Percentiles rank a stretch among this genome's conserved stretches.
Conservation (phyloP, 768 basidiomycete genomes). For the Phlebiopsis flavidoalba region DNA sequence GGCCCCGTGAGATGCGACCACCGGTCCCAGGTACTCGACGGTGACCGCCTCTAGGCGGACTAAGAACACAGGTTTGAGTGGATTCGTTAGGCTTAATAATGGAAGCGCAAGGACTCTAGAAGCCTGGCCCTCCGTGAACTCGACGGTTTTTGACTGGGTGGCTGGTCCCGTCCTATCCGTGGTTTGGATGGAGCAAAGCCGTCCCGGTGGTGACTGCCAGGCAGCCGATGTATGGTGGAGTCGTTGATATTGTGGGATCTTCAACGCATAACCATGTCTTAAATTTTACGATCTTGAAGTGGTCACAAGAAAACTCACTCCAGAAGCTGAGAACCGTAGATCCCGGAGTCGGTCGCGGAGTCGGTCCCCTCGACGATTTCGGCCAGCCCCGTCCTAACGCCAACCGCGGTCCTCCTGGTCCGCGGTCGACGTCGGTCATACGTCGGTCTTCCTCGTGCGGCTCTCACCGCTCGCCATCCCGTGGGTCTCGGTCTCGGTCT, state of each 20-base stretch:
- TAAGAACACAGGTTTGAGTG: constrained; percentile 78
- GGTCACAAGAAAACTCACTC: constrained; percentile 11
- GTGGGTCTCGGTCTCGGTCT: too few relatives aligned
- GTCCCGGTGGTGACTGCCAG: constrained; percentile 80
- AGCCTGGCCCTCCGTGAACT: constrained; percentile 78
- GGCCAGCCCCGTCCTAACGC: constrained; percentile 12
- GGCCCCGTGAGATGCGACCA: constrained; percentile 80
- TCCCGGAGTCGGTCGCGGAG: constrained; percentile 22
- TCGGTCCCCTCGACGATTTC: constrained; percentile 20
- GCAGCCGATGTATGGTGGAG: constrained; percentile 79
- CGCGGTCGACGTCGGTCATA: constrained; percentile 15
- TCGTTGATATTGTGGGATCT: constrained; percentile 18
- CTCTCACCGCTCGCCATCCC: too few relatives aligned
- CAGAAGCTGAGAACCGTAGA: constrained; percentile 25
- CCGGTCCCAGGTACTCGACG: constrained; percentile 68
- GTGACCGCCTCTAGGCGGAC: constrained; percentile 67
- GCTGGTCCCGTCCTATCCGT: constrained; percentile 75
- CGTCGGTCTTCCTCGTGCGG: constrained; percentile 21
- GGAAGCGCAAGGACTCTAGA: constrained; percentile 91
- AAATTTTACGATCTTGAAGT: not conserved
- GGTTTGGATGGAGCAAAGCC: constrained; percentile 98
- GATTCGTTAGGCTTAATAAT: constrained; percentile 99
- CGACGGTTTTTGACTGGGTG: constrained; percentile 96
- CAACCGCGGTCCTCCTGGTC: constrained; percentile 30
- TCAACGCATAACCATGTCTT: not conserved